Base-by-base conservation (phyloP, 768 basidiomycete genomes). In the Suillus discolor region DNA sequence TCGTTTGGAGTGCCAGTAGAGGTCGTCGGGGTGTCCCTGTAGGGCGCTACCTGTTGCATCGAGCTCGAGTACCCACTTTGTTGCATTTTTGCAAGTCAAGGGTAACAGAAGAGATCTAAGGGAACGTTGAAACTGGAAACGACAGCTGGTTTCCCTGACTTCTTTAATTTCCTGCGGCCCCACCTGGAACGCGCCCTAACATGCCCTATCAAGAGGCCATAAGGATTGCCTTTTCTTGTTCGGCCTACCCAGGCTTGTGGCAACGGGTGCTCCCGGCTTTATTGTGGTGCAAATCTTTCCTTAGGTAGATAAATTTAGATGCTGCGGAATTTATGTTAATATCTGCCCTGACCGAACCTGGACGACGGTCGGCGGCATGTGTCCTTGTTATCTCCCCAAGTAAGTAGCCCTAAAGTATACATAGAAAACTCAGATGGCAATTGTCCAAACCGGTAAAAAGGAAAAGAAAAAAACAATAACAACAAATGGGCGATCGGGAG, bases 31-130 rank as follows among this genome's bases (percentile, higher is more conserved):
- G 63, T 47, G 63, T 77, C 74, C 1, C 61, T 68, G 66, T 71
- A 77, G 42, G 70, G 41, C 4, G 68, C 49, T 13, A 75, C 67
- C 28, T 77, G 69, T 41, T 63, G 49, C 77, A 71, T 78, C 67
- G 68, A 66, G 57, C 53, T 78, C 68, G 68, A 54, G 28, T 54
- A 54, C 9, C 53, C 53, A 1, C 31, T 11, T 55, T 3, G 53
- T 54, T 54, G 54, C 54, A 55, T 55, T n/a, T 53, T 54, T 34
- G 31, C 11, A 34, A 20, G 31, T 34, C 0, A 51, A 15, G 20
- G 11, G 12, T 15, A 13, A 25, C 8, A 31, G 34, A 55, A 55
- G 12, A 36, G 12, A n/a, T 38, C 36, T 38, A 38, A 11, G 11
- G 54, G 20, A n/a, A n/a, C 6, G 12, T 13, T 34, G 31, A 1